These are phyloP conservation scores for Ambrosia artemisiifolia DNA, from an alignment of 129 eudicot species.

Conservation along the genomic window DNA sequence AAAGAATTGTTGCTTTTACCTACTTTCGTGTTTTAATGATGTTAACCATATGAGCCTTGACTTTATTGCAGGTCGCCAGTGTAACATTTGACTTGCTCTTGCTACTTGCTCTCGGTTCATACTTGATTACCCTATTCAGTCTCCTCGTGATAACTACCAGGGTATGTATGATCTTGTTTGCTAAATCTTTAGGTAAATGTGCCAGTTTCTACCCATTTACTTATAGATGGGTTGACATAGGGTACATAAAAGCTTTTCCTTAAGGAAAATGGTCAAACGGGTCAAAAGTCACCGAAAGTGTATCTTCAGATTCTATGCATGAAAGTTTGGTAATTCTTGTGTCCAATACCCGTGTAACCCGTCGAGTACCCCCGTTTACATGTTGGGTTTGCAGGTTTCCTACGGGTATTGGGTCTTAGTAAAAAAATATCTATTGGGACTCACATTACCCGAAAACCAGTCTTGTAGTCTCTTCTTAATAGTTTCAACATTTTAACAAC, in stretches of 20 bases:
- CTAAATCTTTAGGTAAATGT: not conserved
- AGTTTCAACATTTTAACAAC: not conserved
- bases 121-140: constrained; percentile 83
- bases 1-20: not conserved
- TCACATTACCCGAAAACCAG: not conserved
- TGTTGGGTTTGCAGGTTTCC: not conserved
- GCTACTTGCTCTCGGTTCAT: constrained; percentile 82
- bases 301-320: not conserved
- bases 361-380: not conserved
- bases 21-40: not conserved
- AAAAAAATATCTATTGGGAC: not conserved
- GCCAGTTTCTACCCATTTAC: not conserved
- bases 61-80: constrained; percentile 81
- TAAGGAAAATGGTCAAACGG: not conserved
- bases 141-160: constrained; percentile 82
- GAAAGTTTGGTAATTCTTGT: not conserved
- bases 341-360: too few relatives aligned
- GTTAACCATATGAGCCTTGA: not conserved
- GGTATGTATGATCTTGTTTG: constrained; percentile 48
- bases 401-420: not conserved
- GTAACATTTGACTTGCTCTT: constrained; percentile 93
- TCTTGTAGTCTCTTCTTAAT: not conserved
- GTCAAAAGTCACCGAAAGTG: not conserved
- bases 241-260: not conserved
- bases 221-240: not conserved